Base-by-base conservation (phyloP, 768 basidiomycete species). In the Coprinellus micaceus region DNA sequence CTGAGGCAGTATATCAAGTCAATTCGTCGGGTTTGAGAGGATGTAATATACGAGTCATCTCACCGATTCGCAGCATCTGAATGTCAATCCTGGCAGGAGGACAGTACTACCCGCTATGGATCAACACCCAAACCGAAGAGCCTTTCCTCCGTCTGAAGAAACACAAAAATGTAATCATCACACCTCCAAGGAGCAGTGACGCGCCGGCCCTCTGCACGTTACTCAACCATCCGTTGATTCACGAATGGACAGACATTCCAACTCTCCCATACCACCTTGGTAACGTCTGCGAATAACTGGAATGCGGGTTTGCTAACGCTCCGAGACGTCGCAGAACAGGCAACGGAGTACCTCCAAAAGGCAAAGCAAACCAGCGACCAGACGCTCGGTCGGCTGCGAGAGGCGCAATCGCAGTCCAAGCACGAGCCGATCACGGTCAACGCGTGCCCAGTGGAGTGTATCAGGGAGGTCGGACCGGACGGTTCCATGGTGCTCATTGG, bases 401-500 rank as follows among this genome's bases (percentile, higher is more conserved):
- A 65, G 56, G 65, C 64, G 13, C 48, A 67, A 60, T 60, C 64
- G 17, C 43, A 67, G 60, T 60, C 62, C 22, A 41, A 58, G 21
- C 37, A 59, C 40, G 52, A 46, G 3, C 54, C 71, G 28, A 68
- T 69, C 33, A 30, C 74, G 13, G 72, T 79, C 9, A 73, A 69
- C 1, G 66, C 63, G 0, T 77, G 74, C 54, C 85, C 83, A 1
- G 76, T 86, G 9, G 65, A 75, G 46, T 66, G 62, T 48, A 63
- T 86, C n/a, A 69, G 83, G 25, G 82, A 86, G 61, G 69, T 83
- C 21, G 64, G 72, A 56, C 75, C 74, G 22, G 78, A 84, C 54
- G 83, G 83, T 3, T 74, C 69, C 13, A 80, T 85, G 7, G 41
- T 77, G 1, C 76, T 77, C 59, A 61, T 88, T 21, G 85, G 86